Conservation (phyloP, 495 filamentous ascomycete genomes). For the Viridothelium virens region DNA sequence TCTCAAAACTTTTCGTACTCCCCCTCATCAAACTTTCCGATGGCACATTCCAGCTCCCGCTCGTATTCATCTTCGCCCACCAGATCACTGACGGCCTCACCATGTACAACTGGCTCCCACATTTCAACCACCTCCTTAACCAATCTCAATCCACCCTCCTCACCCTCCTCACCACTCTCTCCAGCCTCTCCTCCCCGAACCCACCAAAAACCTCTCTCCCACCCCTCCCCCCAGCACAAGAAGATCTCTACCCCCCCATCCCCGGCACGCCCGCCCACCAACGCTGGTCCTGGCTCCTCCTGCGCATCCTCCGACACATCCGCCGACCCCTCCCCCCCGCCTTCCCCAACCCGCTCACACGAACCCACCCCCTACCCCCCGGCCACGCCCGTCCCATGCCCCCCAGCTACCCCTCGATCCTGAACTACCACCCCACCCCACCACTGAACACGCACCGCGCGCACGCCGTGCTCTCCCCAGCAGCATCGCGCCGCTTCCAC, state of each 20-base stretch:
- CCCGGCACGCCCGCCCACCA: constrained; percentile 25
- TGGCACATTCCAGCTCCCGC: constrained; percentile 22
- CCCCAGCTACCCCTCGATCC: constrained; percentile 25
- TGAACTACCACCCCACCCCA: constrained; percentile 31
- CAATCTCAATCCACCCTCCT: constrained; percentile 15
- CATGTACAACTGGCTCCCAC: constrained; percentile 30
- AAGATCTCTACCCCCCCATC: constrained; percentile 35
- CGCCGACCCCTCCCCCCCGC: constrained; percentile 29
- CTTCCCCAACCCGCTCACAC: constrained; percentile 32
- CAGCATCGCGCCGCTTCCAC: constrained; percentile 25
- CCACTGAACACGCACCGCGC: constrained; percentile 27
- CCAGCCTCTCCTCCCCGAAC: not conserved
- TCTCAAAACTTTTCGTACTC: constrained; percentile 32
- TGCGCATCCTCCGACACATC: constrained; percentile 33
- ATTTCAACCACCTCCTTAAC: constrained; percentile 33
- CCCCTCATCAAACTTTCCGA: constrained; percentile 21
- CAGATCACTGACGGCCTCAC: constrained; percentile 26
- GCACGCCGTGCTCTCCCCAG: constrained; percentile 16
- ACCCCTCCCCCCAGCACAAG: constrained; percentile 33
- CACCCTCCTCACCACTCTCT: constrained; percentile 14
- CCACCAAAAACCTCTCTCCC: constrained; percentile 13
- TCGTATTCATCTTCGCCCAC: constrained; percentile 27
- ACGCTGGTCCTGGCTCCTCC: constrained; percentile 37
- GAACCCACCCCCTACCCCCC: constrained; percentile 19
- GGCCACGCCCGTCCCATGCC: constrained; percentile 19